Conservation (phyloP, 495 filamentous ascomycete genomes). For the Trichoderma orchidacearum region DNA sequence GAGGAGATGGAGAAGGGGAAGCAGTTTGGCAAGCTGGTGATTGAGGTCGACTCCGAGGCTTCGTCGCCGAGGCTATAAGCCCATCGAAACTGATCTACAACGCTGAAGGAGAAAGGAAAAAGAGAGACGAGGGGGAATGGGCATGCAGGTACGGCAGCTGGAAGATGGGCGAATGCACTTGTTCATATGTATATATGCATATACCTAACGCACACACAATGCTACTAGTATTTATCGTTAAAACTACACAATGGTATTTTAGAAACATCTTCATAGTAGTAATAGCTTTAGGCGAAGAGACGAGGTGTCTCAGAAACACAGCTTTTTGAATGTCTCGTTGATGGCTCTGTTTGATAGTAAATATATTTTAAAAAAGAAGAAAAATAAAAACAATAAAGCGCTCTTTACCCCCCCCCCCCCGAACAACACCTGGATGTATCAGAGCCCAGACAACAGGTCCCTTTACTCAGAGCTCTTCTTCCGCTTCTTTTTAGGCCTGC, state of each 20-base stretch:
- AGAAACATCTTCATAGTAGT: too few relatives aligned
- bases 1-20: constrained; percentile 61
- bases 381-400: background rate
- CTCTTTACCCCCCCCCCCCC: background rate
- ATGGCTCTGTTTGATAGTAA: too few relatives aligned
- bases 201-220: too few relatives aligned
- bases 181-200: background rate
- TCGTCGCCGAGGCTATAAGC: constrained; percentile 1
- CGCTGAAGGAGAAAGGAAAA: background rate
- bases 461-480: constrained; percentile 24
- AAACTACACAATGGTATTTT: too few relatives aligned
- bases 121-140: background rate
- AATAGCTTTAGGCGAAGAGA: too few relatives aligned
- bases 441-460: background rate
- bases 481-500: constrained; percentile 42
- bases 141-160: too few relatives aligned
- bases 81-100: too few relatives aligned
- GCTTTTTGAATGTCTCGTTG: too few relatives aligned
- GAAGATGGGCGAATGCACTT: background rate
- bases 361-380: background rate
- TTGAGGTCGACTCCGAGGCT: constrained; percentile 24
- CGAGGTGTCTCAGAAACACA: too few relatives aligned
- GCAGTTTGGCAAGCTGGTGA: constrained; percentile 69
- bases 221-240: too few relatives aligned
- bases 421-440: background rate